These are phyloP conservation scores for Pseudozyma flocculosa DNA, from an alignment of 1,284 basidiomycete species.

Conservation along the genomic window DNA sequence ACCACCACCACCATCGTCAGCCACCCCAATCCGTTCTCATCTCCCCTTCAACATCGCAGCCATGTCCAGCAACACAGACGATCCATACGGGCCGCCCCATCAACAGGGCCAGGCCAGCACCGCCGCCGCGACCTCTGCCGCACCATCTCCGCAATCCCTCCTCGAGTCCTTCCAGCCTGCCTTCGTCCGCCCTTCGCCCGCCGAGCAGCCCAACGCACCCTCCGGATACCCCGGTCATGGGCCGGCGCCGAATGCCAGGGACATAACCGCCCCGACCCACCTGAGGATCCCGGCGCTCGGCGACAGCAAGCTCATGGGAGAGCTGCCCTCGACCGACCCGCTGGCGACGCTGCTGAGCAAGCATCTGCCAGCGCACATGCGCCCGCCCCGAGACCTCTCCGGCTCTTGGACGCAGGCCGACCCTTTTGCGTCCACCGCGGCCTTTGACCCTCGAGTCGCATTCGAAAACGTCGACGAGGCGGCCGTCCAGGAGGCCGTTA, in stretches of 20 bases:
- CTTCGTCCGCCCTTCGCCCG: not conserved
- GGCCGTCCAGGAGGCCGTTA: conserved; percentile 7
- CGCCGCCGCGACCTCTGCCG: too few relatives aligned
- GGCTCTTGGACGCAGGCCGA: conserved; percentile 17
- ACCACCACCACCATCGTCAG: too few relatives aligned
- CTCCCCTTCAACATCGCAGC: too few relatives aligned
- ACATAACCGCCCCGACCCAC: not conserved
- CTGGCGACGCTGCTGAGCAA: conserved; percentile 26
- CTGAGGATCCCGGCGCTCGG: not conserved
- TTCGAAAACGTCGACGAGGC: conserved; percentile 1
- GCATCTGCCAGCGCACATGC: conserved; percentile 23
- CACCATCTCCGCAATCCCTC: too few relatives aligned
- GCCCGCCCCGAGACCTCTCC: conserved; percentile 25
- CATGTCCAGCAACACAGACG: too few relatives aligned
- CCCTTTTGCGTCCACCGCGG: conserved; percentile 5
- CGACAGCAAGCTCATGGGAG: conserved; percentile 12
- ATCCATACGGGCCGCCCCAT: too few relatives aligned
- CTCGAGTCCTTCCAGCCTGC: not conserved
- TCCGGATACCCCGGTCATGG: too few relatives aligned
- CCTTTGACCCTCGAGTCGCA: not conserved
- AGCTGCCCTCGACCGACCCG: conserved; percentile 28
- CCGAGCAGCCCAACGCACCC: too few relatives aligned
- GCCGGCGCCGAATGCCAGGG: too few relatives aligned
- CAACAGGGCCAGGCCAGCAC: too few relatives aligned
- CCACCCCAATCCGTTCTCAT: too few relatives aligned